A percentile compares a stretch with the other conserved stretches of the same genome.
Evolutionary conservation across 78 protist genomes (phyloP).

Genomic region (Planoprotostelium fungivorum): DNA sequence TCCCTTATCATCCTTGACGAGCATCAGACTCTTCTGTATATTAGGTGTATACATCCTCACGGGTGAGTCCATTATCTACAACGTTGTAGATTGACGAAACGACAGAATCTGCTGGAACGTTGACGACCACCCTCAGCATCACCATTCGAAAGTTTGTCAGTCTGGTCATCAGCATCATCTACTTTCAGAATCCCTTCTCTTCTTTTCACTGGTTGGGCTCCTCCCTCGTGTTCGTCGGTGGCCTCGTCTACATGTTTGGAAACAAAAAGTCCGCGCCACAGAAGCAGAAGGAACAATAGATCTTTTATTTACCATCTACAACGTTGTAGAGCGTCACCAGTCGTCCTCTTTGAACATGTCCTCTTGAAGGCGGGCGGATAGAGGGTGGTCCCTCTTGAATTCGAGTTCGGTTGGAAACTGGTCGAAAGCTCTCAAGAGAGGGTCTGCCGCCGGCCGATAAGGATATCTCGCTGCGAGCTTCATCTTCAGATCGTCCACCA

Average conservation of each 20-base stretch:
- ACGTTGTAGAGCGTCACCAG: too few relatives aligned
- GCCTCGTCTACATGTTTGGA: constrained; percentile 20
- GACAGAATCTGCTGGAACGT: constrained; percentile 14
- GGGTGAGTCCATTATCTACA: constrained; percentile 11
- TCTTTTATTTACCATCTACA: too few relatives aligned
- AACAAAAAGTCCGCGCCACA: not conserved
- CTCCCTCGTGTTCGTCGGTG: constrained; percentile 32
- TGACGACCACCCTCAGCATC: constrained; percentile 51
- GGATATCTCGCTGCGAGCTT: not conserved
- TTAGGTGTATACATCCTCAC: constrained; percentile 55
- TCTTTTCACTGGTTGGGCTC: constrained; percentile 20
- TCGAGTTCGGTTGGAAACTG: not conserved
- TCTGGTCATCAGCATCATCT: constrained; percentile 28
- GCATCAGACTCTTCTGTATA: constrained; percentile 9
- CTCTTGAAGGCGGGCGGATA: not conserved
- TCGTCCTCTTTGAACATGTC: not conserved
- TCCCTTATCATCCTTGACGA: not conserved
- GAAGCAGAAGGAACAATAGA: not conserved
- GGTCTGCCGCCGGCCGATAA: not conserved
- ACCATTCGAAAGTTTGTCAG: constrained; percentile 47
- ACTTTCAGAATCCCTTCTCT: constrained; percentile 42
- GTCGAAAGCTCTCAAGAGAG: not conserved
- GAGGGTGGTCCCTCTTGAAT: not conserved
- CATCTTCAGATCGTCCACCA: not conserved
- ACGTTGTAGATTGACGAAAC: not conserved